Evolutionary conservation across 306 rosid species (phyloP), one percentile per base, ranked within the genome.

Genomic region (Hippophae rhamnoides): DNA sequence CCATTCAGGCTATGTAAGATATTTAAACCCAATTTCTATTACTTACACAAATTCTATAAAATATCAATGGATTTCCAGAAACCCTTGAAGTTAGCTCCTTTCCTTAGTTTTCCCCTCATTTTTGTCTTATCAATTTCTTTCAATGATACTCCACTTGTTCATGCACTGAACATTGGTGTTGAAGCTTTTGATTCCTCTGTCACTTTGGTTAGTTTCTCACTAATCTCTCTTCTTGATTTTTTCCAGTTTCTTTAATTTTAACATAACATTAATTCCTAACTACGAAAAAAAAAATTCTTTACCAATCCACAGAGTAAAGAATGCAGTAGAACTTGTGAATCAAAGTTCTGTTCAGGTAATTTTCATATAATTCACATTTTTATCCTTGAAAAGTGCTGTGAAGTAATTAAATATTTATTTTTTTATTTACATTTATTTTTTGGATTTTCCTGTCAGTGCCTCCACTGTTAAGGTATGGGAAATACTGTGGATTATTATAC

Each of bases 281-380:
- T 18, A 18, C 1, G 0, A 18, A 18, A 18, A 18, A 18, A 18
- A 18, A 18, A 0, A 18, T 18, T 55, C 18, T 14, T 5, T 55
- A 55, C 6, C n/a, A 13, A 41, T 60, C 43, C 69, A 63, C 73
- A 93, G 97, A 70, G 90, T 72, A 92, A 84, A 58, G 92, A 74
- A 50, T 92, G 99, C 73, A 92, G 99, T 62, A 75, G 81, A 58
- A 77, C 66, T 49, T 92, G 99, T 48, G 99, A 92, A 69, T 92
- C 99, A 6, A 84, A 85, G 54, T 92, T 92, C 72, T 92, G 99
- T 58, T 72, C 90, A 71, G 96, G 98, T 90, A 76, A 61, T 18
- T 18, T 0, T 18, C 23, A 18, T 18, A 18, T 18, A 18, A 18
- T 18, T 18, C 31, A 9, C 26, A 11, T 52, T 0, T 38, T n/a